Evolutionary conservation across 768 basidiomycete species (phyloP), one percentile per base, ranked within the genome.

Genomic region (Trametes cingulata): DNA sequence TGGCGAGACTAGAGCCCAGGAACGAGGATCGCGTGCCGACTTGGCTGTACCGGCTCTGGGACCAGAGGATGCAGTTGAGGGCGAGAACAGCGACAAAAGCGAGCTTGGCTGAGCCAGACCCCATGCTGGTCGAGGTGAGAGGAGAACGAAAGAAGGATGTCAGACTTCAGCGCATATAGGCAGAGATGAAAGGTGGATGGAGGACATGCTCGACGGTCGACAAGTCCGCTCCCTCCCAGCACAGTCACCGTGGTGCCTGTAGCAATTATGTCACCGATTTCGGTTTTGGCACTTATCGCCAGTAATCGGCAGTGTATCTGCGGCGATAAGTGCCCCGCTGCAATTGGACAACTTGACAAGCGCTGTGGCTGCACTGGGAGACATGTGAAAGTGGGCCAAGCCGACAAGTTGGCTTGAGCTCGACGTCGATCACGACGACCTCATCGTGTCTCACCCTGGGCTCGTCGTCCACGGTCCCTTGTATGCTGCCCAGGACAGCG

Each of bases 1-100:
- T 67, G 43, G 58, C 51, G 39, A 57, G 35, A 48, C 20, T 6
- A 2, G 52, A 45, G 33, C 17, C 33, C n/a, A 49, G 48, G 25
- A 35, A 46, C 14, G 68, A 41, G 41, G 41, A 52, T 22, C 27
- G 58, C 60, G 54, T 64, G 57, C 61, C 61, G 65, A 66, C 47
- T 43, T 61, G 67, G 39, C 65, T 64, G 58, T 70, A 71, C 22
- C 68, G 68, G 62, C 68, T 71, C 45, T 71, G 80, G 15, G 89
- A 86, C 87, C 85, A 90, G 36, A 92, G 77, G 20, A 89, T 53
- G 68, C 80, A 80, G 63, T 87, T 86, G 47, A 86, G 42, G 60
- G 80, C 68, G 69, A 92, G 73, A 45, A 80, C 69, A 57, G 78
- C 62, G 27, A 82, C 73, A 64, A 92, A 82, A 19, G 84, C 62